Base-by-base conservation (phyloP, 805 yeast species). In the Suhomyces faveliae region DNA sequence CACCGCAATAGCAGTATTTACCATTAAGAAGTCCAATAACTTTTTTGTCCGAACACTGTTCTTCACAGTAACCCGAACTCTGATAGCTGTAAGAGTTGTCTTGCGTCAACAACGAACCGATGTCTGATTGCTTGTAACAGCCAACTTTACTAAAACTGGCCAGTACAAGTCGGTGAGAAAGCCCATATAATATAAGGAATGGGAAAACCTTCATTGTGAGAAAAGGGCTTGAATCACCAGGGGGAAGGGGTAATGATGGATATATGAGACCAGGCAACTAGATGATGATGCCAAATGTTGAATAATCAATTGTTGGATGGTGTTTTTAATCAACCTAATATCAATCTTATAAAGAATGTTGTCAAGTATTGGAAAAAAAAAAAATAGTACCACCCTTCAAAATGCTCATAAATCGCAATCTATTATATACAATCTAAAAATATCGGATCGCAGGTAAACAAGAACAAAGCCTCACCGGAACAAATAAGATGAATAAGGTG, bases 1-100 rank as follows among this genome's bases (percentile, higher is more conserved):
- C 67, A 22, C 92, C 92, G 64, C 96, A 87, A 58, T 77, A 85
- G 63, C 96, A 87, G 15, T 64, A 62, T 21, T 71, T 57, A 7
- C 89, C 88, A 43, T 73, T 64, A 10, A 74, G 61, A 17, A 70
- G 56, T 3, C 72, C 77, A 9, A 66, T 67, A 23, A 71, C 65
- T 29, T 54, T 57, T 20, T 65, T 69, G 7, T 77, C 76, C 45
- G 60, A 47, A 66, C 96, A 85, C 51, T 71, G 68, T 6, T 58
- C 53, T 49, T 73, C 68, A 63, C 94, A 85, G 58, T 79, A 68
- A 6, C 77, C 70, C 13, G 81, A 76, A 7, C 89, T 76, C 66
- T 87, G 91, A 60, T 68, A 85, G 1, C 63, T 67, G 61, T 78
- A 79, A 2, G 73, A 57, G 24, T 85, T 87, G 17, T 41, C 23